A percentile compares a stretch with the other conserved stretches of the same genome.
Evolutionary conservation across 1,139 yeast species (phyloP).

Genomic region (Diutina neorugosa): DNA sequence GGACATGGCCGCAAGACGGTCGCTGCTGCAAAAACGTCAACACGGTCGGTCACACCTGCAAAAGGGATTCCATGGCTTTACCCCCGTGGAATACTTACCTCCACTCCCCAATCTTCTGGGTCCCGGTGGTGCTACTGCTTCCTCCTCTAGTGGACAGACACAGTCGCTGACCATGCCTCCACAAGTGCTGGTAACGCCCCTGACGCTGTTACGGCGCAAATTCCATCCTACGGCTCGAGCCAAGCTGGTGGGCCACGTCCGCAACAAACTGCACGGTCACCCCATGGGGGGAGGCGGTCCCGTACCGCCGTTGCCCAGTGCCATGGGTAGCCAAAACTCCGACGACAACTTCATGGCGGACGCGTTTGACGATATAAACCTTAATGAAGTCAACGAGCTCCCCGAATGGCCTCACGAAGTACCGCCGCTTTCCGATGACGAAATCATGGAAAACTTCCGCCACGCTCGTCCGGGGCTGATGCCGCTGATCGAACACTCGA

Average conservation of each 20-base stretch:
- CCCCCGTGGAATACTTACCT: constrained; percentile 36
- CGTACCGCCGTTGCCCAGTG: constrained; percentile 29
- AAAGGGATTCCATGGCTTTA: constrained; percentile 17
- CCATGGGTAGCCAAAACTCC: constrained; percentile 29
- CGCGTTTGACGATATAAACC: constrained; percentile 55
- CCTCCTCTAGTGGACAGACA: constrained; percentile 4
- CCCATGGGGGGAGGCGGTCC: constrained; percentile 11
- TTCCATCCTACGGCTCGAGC: constrained; percentile 84
- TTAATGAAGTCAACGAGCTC: constrained; percentile 17
- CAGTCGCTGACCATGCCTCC: constrained; percentile 5
- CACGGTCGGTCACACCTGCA: neutral
- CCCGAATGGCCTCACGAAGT: constrained; percentile 6
- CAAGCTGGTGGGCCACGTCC: constrained; percentile 72
- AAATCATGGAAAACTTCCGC: constrained; percentile 56
- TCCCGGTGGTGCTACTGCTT: too few relatives aligned
- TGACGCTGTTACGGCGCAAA: constrained; percentile 4
- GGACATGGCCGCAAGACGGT: neutral
- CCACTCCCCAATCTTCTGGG: constrained; percentile 29
- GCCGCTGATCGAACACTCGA: constrained; percentile 93
- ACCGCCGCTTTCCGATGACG: constrained; percentile 38
- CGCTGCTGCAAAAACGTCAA: neutral
- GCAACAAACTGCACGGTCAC: constrained; percentile 36
- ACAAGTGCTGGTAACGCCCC: neutral
- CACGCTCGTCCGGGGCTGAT: constrained; percentile 66
- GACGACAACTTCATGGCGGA: constrained; percentile 30